Base-by-base conservation (phyloP, 2,329 filamentous ascomycete genomes). In the Diaporthe humulicola region DNA sequence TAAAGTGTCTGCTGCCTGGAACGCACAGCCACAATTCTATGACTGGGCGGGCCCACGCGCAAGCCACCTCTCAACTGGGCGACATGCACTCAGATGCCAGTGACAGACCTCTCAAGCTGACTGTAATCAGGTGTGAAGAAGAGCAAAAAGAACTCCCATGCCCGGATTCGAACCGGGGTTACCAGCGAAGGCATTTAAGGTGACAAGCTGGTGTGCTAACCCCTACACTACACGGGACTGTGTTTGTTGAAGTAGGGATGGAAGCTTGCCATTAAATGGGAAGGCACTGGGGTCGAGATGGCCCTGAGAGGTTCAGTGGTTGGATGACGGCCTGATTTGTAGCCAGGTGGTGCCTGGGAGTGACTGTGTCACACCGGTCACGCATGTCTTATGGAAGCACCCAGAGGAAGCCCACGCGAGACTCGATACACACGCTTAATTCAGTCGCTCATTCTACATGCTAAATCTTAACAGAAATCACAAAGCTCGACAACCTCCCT, bases 121-220 rank as follows among this genome's bases (percentile, higher is more conserved):
- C 45, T 25, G 22, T 3, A 2, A 19, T 5, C 17, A 25, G 14
- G 30, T 15, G 3, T 15, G 3, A 36, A n/a, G 0, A 19, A 19
- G 12, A 36, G 28, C 61, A 67, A 67, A 67, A 67, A 50, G 61
- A n/a, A 36, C 61, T 67, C 60, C 60, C 61, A 50, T 45, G 61
- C 61, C 61, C 61, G 42, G 42, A 67, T 52, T 67, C 61, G 61
- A 50, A 67, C 61, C 42, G 42, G 61, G 61, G 42, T 67, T 67
- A 50, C 61, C 30, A 36, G 61, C 61, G 61, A 67, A 52, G 30
- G 45, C 61, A 50, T 67, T 30, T 25, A 17, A 5, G 42, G 61
- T 67, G 61, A 67, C 61, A 67, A 67, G 61, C 61, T 36, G 30
- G 61, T 67, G 61, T 67, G 61, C 42, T 67, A 22, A 50, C 60